phyloP scores from a whole-genome alignment of 331 rosid genomes.

The Phaseolus coccineus region DNA sequence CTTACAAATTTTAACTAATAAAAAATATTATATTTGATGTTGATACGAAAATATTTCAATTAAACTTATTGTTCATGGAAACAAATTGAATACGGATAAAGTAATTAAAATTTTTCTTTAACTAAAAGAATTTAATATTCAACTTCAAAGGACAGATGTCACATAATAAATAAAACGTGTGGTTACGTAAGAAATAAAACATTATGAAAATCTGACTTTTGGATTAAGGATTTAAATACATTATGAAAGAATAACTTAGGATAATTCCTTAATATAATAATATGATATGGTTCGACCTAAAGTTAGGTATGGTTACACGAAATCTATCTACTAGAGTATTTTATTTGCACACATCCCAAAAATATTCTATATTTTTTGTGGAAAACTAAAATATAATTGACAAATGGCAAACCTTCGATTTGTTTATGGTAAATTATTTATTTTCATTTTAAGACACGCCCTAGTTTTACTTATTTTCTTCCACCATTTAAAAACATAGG shows the following conservation, averaged over 20 bases:
- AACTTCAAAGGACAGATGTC: background rate
- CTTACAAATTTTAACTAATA: too few relatives aligned
- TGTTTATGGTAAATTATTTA: background rate
- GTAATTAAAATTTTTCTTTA: background rate
- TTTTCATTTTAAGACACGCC: too few relatives aligned
- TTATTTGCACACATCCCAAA: background rate
- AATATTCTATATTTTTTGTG: background rate
- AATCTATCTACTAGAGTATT: background rate
- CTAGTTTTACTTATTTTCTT: too few relatives aligned
- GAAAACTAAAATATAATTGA: background rate
- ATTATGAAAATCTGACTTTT: background rate
- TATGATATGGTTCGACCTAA: background rate
- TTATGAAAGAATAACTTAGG: background rate
- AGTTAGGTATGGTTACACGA: background rate
- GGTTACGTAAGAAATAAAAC: background rate
- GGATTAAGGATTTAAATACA: background rate
- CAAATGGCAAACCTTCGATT: background rate
- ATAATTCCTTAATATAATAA: background rate
- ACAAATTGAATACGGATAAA: background rate
- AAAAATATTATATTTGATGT: too few relatives aligned
- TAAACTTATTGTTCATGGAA: too few relatives aligned
- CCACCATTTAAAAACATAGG: too few relatives aligned
- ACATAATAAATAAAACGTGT: background rate
- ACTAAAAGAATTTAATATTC: background rate
- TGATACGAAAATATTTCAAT: too few relatives aligned